These are phyloP conservation scores for Diaporthe aspalathi DNA, from an alignment of 2,329 filamentous ascomycete genomes.

Conservation along the genomic window DNA sequence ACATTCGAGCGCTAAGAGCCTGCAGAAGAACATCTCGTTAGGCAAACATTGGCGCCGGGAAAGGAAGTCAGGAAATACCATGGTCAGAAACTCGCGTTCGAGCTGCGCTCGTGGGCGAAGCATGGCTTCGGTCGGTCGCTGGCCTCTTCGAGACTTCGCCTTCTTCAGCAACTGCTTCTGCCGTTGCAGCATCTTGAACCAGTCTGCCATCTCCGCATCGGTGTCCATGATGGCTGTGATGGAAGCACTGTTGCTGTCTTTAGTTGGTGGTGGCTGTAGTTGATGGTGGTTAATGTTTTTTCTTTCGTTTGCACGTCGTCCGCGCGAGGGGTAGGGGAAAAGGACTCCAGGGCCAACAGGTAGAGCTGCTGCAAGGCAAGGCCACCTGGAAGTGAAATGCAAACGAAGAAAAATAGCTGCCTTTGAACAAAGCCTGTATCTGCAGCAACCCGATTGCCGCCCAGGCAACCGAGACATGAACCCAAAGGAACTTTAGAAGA, in stretches of 20 bases:
- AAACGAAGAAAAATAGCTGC: neutral
- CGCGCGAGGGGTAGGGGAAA: too few relatives aligned
- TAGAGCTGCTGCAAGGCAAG: too few relatives aligned
- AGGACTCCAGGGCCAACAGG: neutral
- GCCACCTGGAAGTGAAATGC: too few relatives aligned
- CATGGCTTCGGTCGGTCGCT: conserved; percentile 65
- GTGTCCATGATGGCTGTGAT: neutral
- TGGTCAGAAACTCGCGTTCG: neutral
- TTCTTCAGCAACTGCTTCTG: conserved; percentile 77
- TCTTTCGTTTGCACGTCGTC: neutral
- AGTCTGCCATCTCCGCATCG: fast-evolving
- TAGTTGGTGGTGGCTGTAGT: neutral
- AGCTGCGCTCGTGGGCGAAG: conserved; percentile 65
- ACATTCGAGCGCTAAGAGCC: neutral
- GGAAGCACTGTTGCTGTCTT: too few relatives aligned
- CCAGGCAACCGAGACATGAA: neutral
- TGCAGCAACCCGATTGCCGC: neutral
- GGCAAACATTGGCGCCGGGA: too few relatives aligned
- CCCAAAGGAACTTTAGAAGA: too few relatives aligned
- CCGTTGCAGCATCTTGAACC: conserved; percentile 50
- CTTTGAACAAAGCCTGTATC: neutral
- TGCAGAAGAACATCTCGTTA: neutral
- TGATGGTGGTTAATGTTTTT: neutral
- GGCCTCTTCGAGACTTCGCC: conserved; percentile 25
- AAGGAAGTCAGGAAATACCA: neutral